These are phyloP conservation scores for Malus orientalis DNA, from an alignment of 306 rosid species.

Conservation along the genomic window DNA sequence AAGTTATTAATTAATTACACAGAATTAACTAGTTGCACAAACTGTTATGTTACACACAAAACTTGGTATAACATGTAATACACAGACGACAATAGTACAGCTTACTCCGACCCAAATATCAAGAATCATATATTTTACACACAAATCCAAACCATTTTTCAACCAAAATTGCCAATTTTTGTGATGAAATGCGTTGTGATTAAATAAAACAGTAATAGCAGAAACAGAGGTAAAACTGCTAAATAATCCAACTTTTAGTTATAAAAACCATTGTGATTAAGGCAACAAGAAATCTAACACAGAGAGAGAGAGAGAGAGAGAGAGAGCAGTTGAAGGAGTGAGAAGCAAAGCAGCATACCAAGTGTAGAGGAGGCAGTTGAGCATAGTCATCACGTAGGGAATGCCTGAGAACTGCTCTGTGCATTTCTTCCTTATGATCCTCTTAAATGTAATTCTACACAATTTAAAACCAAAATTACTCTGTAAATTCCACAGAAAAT, in stretches of 20 bases:
- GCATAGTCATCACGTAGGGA: slow-evolving; percentile 84
- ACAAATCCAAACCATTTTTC: background rate
- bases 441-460: slow-evolving; percentile 72
- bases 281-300: background rate
- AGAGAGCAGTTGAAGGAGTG: background rate
- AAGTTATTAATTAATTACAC: background rate
- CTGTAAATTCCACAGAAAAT: background rate
- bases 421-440: slow-evolving; percentile 43
- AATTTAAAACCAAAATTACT: background rate
- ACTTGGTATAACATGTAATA: background rate
- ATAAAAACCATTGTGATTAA: background rate
- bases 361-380: slow-evolving; percentile 83
- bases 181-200: no score
- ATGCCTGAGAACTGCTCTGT: slow-evolving; percentile 85
- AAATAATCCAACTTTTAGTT: background rate
- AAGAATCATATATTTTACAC: background rate
- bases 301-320: background rate
- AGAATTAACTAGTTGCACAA: background rate
- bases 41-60: background rate
- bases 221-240: background rate
- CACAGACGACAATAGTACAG: background rate
- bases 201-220: background rate
- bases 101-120: background rate
- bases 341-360: slow-evolving; percentile 41
- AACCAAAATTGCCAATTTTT: no score